Percentiles rank a stretch among this genome's conserved stretches.
Evolutionary conservation across 2,329 filamentous ascomycete genomes (phyloP).

Genomic region (Phialocephala subalpina): DNA sequence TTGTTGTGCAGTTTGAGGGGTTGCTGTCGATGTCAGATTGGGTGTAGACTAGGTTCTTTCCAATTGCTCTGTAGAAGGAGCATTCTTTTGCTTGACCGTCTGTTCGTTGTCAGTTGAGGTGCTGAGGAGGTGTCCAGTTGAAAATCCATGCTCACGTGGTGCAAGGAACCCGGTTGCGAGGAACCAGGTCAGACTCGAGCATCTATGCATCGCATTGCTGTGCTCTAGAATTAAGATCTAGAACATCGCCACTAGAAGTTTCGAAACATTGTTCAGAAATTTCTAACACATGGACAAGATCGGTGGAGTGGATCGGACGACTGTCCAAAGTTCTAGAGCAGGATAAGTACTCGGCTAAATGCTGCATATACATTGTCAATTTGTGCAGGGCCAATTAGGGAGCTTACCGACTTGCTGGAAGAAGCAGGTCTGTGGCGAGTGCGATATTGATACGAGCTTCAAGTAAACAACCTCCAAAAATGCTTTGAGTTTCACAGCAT

Average conservation of each 20-base stretch:
- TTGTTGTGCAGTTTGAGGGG: not conserved
- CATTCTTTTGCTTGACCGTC: not conserved
- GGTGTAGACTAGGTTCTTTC: not conserved
- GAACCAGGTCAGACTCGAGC: not conserved
- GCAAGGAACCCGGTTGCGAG: not conserved
- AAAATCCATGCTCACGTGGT: not conserved
- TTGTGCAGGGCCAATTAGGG: not conserved
- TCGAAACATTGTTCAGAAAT: not conserved
- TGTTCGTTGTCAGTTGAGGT: not conserved
- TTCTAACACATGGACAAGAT: not conserved
- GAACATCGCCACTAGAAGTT: not conserved
- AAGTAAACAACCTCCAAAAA: not conserved
- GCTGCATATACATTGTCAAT: not conserved
- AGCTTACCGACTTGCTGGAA: not conserved
- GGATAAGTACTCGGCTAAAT: not conserved
- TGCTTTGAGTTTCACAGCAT: not conserved
- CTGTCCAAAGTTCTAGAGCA: not conserved
- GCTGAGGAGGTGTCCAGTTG: not conserved
- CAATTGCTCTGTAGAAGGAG: not conserved
- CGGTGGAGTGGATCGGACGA: not conserved
- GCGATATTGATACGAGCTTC: not conserved
- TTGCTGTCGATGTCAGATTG: not conserved
- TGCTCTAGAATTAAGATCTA: not conserved
- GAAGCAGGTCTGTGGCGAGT: not conserved
- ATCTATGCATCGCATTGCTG: not conserved